A percentile compares a stretch with the other conserved stretches of the same genome.
phyloP scores from a whole-genome alignment of 768 basidiomycete species.

The Leccinum broughii region DNA sequence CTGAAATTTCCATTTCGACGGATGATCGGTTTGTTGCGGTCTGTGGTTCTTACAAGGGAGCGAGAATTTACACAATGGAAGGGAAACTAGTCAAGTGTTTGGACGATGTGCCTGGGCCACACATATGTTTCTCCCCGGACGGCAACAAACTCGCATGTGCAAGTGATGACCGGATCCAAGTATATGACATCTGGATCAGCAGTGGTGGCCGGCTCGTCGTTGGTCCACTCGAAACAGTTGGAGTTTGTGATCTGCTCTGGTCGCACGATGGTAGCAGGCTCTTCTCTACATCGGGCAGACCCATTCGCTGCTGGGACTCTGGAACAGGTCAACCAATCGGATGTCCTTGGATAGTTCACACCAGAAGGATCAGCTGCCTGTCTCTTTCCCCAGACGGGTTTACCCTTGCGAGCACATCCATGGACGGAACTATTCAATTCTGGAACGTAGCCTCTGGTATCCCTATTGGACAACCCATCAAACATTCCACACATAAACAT shows the following conservation, averaged over 20 bases:
- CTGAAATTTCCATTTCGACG: background rate
- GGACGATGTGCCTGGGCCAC: too few species aligned
- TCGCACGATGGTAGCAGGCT: background rate
- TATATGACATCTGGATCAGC: background rate
- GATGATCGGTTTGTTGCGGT: background rate
- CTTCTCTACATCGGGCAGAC: background rate
- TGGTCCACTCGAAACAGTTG: background rate
- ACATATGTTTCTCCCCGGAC: background rate
- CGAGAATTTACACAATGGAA: background rate
- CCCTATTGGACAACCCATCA: too few species aligned
- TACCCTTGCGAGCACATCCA: too few species aligned
- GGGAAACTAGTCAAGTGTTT: background rate
- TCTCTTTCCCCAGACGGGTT: background rate
- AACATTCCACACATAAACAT: too few species aligned
- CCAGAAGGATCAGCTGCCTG: background rate
- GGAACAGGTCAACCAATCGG: background rate
- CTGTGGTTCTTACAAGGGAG: background rate
- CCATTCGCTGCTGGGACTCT: background rate
- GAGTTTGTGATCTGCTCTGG: background rate
- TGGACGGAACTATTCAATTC: too few species aligned
- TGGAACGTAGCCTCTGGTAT: too few species aligned
- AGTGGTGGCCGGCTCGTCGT: too few species aligned
- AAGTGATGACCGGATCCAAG: background rate
- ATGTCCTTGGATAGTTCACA: background rate
- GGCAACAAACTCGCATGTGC: background rate